Conservation (phyloP, 805 yeast genomes). For the Pichia scutulata region DNA sequence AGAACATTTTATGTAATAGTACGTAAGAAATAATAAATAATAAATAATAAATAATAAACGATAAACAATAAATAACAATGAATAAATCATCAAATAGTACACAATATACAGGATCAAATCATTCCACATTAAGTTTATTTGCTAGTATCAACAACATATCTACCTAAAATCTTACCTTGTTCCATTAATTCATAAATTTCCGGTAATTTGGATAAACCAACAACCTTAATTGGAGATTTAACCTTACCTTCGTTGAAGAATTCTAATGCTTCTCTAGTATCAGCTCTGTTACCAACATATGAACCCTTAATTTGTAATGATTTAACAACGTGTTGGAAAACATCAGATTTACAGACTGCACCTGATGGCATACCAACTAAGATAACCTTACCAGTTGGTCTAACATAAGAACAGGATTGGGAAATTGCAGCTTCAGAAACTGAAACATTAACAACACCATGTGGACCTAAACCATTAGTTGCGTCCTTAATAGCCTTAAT, state of each 20-base stretch:
- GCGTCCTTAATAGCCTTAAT: conserved; percentile 33
- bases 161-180: conserved; percentile 54
- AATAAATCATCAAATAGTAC: neutral
- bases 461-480: conserved; percentile 43
- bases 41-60: too few species aligned
- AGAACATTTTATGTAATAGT: too few species aligned
- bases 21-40: too few species aligned
- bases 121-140: conserved; percentile 8
- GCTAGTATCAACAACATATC: conserved; percentile 56
- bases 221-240: conserved; percentile 47
- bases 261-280: conserved; percentile 50
- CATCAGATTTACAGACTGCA: conserved; percentile 44
- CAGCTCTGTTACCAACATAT: conserved; percentile 56
- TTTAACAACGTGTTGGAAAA: conserved; percentile 48
- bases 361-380: conserved; percentile 58
- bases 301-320: conserved; percentile 49
- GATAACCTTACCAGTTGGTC: conserved; percentile 51
- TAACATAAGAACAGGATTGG: conserved; percentile 34
- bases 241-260: conserved; percentile 46
- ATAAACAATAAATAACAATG: too few species aligned
- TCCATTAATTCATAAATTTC: conserved; percentile 47
- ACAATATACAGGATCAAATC: neutral
- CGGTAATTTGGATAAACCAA: conserved; percentile 44
- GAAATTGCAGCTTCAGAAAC: conserved; percentile 43
- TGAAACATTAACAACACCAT: conserved; percentile 46